phyloP scores from a whole-genome alignment of 495 filamentous ascomycete species.

The Cladorrhinum samala region DNA sequence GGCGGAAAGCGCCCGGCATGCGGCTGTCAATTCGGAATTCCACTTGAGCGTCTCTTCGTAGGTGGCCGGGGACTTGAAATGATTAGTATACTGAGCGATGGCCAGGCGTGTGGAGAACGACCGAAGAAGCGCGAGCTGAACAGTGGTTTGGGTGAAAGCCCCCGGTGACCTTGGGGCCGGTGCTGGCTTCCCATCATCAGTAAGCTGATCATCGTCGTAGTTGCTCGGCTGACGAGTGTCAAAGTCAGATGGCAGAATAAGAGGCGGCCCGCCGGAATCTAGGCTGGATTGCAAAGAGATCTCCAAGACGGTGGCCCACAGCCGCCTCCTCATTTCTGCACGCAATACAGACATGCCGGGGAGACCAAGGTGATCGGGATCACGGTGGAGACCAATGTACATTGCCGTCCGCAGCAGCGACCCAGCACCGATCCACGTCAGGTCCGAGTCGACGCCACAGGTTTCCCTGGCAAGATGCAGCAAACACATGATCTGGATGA shows the following conservation, averaged over 20 bases:
- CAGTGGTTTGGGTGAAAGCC: conserved; percentile 35
- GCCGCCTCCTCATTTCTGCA: conserved; percentile 59
- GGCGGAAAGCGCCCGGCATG: conserved; percentile 26
- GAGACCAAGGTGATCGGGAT: conserved; percentile 37
- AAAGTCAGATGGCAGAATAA: conserved; percentile 49
- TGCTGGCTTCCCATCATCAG: conserved; percentile 18
- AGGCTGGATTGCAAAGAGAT: conserved; percentile 54
- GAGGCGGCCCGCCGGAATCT: conserved; percentile 53
- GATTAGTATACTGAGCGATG: conserved; percentile 33
- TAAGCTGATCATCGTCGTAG: conserved; percentile 41
- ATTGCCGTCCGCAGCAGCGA: conserved; percentile 53
- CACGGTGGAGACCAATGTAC: conserved; percentile 56
- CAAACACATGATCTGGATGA: conserved; percentile 55
- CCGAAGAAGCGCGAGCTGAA: conserved; percentile 31
- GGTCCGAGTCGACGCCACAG: conserved; percentile 48
- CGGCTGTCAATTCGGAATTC: conserved; percentile 30
- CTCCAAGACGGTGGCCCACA: conserved; percentile 65
- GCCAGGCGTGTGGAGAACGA: conserved; percentile 31
- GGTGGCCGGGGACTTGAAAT: conserved; percentile 23
- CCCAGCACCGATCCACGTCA: conserved; percentile 55
- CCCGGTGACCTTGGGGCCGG: conserved; percentile 13
- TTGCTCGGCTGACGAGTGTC: conserved; percentile 52
- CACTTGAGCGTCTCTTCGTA: conserved; percentile 34
- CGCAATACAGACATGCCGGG: conserved; percentile 40
- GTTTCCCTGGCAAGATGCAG: conserved; percentile 53